These are phyloP conservation scores for Rhytidiadelphus loreus DNA, from an alignment of 225 moss, liverwort and hornwort species.

Conservation along the genomic window DNA sequence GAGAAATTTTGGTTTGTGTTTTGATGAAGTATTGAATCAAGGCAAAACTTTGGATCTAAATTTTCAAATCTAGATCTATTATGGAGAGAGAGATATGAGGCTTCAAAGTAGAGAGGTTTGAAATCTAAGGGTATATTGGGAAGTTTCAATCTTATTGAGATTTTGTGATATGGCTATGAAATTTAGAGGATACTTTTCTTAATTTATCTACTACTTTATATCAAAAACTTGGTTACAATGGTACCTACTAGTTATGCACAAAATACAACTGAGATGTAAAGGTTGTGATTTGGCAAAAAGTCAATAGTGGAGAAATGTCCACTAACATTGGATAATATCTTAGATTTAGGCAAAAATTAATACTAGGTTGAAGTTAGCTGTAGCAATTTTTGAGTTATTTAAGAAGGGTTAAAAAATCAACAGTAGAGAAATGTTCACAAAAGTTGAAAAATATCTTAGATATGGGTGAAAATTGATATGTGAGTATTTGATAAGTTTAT, in stretches of 20 bases:
- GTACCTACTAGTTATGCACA: no score
- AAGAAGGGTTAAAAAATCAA: not conserved
- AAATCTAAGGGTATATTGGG: fast-evolving
- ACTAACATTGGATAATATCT: no score
- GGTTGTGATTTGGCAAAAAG: no score
- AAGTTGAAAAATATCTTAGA: no score
- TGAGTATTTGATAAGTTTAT: not conserved
- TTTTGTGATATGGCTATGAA: not conserved
- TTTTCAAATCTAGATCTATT: not conserved
- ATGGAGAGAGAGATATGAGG: not conserved
- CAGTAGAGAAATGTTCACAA: no score
- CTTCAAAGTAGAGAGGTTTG: not conserved
- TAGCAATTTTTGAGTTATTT: no score
- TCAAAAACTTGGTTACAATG: not conserved
- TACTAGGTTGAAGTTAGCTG: no score
- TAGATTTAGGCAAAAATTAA: not conserved
- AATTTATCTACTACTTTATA: not conserved
- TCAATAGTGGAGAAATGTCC: not conserved
- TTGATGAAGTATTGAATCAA: not conserved
- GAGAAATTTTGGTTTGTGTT: not conserved
- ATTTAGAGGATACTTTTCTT: fast-evolving
- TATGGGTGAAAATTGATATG: not conserved
- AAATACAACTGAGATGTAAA: not conserved
- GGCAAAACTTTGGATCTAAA: not conserved
- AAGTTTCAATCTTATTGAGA: not conserved